Base-by-base conservation (phyloP, 2,329 filamentous ascomycete genomes). In the Colletotrichum agaves region DNA sequence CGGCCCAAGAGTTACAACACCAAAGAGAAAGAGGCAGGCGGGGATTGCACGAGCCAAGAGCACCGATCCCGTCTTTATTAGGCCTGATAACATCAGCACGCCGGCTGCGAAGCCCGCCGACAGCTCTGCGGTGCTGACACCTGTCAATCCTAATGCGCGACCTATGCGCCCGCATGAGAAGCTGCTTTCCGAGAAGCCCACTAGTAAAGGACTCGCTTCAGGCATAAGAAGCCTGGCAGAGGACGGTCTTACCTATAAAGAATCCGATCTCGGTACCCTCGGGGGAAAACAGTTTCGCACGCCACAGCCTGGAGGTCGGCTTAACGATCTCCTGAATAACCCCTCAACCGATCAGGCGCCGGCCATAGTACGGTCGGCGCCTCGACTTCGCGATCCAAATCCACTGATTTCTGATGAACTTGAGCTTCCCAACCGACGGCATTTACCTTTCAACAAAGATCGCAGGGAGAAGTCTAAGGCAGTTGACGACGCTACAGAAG, bases 201-300 rank as follows among this genome's bases (percentile, higher is more conserved):
- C 52, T 58, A 69, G 73, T 71, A 72, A 73, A 60, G 73, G 73
- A 13, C 62, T 80, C 8, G 74, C 72, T 8, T 74, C 75, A n/a
- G 79, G 78, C 6, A 80, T 87, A 69, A 77, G 78, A 27, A 74
- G 73, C 6, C 71, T 88, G 37, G 80, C 84, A 2, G 85, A 88
- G 67, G 85, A 87, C 71, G 84, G 84, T 1, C 80, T 65, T 69
- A 73, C 49, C 70, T 75, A 78, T 43, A 50, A 59, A 33, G 53
- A 50, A 31, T 37, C 58, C 17, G 57, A 57, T 12, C 69, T 56
- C 4, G 69, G 71, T 31, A 68, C 62, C 21, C 47, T 61, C 13
- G 23, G 12, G 7, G 70, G 61, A n/a, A 69, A 69, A 31, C 56
- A 69, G 55, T 63, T 68, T 21, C 67, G 60, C 33, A 57, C 63